Conservation (phyloP, 2,329 filamentous ascomycete genomes). For the Pseudocercospora vitis region DNA sequence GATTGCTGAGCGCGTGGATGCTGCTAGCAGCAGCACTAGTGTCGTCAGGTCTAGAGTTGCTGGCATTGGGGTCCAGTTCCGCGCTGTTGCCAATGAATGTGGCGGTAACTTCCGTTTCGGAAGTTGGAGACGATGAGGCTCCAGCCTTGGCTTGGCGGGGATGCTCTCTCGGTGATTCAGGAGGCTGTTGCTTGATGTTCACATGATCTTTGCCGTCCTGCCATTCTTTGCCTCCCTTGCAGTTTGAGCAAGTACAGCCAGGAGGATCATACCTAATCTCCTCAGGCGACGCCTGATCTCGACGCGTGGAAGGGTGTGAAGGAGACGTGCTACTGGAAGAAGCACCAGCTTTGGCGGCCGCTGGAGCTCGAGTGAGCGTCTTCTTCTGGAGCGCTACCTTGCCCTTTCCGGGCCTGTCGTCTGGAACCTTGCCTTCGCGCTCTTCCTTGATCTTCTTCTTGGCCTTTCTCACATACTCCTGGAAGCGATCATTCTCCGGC, state of each 20-base stretch:
- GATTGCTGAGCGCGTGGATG: background rate
- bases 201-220: background rate
- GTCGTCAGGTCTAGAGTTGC: conserved; percentile 80
- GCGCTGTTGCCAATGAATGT: background rate
- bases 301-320: background rate
- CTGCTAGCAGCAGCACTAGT: conserved; percentile 48
- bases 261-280: conserved; percentile 9
- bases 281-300: conserved; percentile 4
- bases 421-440: too few relatives aligned
- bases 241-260: conserved; percentile 1
- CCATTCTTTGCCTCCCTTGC: conserved; percentile 5
- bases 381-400: background rate
- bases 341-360: too few relatives aligned
- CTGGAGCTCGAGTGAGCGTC: background rate
- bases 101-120: background rate
- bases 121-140: background rate
- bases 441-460: conserved; percentile 39
- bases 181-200: background rate
- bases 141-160: background rate
- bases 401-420: too few relatives aligned
- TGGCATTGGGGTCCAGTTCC: conserved; percentile 51
- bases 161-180: background rate
- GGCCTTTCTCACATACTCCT: conserved; percentile 41
- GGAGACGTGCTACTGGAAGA: background rate
- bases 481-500: conserved; percentile 43